Evolutionary conservation across 31 red algal species (phyloP).

Genomic region (Odonthalia washingtoniensis): DNA sequence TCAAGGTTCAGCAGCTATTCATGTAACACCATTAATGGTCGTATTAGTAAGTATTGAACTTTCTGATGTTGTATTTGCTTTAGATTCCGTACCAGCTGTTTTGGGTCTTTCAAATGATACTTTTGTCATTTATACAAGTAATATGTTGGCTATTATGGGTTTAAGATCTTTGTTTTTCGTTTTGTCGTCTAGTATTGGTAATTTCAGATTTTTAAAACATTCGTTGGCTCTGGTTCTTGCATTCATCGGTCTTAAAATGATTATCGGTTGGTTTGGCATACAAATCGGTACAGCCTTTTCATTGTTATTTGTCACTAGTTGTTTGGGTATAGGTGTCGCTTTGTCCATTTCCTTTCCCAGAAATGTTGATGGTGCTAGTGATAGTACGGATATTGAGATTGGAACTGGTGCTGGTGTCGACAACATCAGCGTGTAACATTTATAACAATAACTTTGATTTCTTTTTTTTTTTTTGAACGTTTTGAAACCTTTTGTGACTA

Average conservation of each 20-base stretch:
- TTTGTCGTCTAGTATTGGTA: slow-evolving; percentile 66
- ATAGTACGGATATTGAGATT: no score
- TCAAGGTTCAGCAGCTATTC: slow-evolving; percentile 6
- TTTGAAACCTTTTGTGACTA: no score
- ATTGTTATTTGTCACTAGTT: slow-evolving; percentile 55
- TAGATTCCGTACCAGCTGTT: slow-evolving; percentile 95
- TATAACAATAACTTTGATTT: no score
- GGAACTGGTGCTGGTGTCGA: no score
- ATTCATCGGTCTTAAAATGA: slow-evolving; percentile 94
- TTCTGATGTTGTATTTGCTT: slow-evolving; percentile 93
- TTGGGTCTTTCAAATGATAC: slow-evolving; percentile 40
- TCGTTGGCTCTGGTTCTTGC: slow-evolving; percentile 82
- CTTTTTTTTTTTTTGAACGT: no score
- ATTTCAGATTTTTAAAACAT: slow-evolving; percentile 83
- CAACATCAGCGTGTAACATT: no score
- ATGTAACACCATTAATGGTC: slow-evolving; percentile 85
- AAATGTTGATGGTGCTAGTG: no score
- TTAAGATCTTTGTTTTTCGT: slow-evolving; percentile 90
- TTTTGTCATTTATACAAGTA: slow-evolving; percentile 86
- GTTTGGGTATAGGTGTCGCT: slow-evolving; percentile 38
- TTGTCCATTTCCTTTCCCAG: slow-evolving; percentile 31
- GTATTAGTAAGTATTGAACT: slow-evolving; percentile 89
- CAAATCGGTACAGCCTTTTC: slow-evolving; percentile 44
- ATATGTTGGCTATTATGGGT: slow-evolving; percentile 94
- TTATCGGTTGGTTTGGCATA: slow-evolving; percentile 31